Evolutionary conservation across 2,329 filamentous ascomycete species (phyloP).

Genomic region (Byssothecium circinans): DNA sequence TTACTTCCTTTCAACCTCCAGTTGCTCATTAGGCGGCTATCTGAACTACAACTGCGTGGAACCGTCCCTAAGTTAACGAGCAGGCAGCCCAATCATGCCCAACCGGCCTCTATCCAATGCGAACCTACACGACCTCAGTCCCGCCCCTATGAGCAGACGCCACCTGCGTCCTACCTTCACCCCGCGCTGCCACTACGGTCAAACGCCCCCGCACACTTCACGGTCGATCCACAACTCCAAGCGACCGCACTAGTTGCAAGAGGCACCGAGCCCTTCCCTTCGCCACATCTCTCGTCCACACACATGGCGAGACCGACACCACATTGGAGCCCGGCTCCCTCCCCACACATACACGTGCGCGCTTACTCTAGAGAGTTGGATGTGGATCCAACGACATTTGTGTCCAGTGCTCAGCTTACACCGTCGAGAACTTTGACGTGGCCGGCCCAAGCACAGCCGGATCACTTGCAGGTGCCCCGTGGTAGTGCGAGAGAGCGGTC

Average conservation of each 20-base stretch:
- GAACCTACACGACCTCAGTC: neutral
- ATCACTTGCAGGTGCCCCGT: neutral
- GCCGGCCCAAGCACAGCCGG: neutral
- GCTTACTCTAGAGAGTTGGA: neutral
- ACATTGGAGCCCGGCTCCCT: neutral
- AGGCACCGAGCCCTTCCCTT: neutral
- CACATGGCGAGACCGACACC: neutral
- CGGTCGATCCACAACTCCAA: neutral
- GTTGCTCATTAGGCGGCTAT: neutral
- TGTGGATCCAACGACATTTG: neutral
- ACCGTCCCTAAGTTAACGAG: constrained; percentile 4
- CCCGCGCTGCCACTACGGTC: neutral
- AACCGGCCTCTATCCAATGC: neutral
- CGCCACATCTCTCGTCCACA: neutral
- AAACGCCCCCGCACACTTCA: neutral
- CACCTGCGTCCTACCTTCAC: neutral
- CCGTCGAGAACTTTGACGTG: neutral
- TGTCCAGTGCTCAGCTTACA: neutral
- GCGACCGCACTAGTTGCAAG: neutral
- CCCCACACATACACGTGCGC: neutral
- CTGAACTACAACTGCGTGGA: neutral
- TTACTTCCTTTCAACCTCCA: neutral
- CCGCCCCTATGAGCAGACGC: constrained; percentile 2
- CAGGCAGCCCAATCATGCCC: neutral
- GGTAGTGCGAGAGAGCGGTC: neutral